These are phyloP conservation scores for Diaporthe ilicicola DNA, from an alignment of 2,329 filamentous ascomycete genomes.

Conservation along the genomic window DNA sequence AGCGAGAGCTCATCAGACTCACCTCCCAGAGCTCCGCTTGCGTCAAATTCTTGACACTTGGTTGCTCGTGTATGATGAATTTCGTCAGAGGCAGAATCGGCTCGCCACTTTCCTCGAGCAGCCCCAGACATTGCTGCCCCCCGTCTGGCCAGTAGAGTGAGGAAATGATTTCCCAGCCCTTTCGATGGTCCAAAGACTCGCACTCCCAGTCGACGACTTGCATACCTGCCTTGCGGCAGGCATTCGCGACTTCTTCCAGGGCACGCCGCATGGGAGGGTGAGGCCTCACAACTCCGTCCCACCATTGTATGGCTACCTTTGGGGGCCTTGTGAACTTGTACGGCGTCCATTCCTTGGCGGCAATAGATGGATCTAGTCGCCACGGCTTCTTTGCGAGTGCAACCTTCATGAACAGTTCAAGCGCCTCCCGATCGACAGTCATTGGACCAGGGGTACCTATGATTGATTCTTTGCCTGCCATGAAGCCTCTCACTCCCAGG, in stretches of 20 bases:
- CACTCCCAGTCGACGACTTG: conserved; percentile 39
- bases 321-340: not conserved
- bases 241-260: conserved; percentile 31
- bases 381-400: not conserved
- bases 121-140: conserved; percentile 31
- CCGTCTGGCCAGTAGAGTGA: conserved; percentile 41
- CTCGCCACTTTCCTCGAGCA: conserved; percentile 38
- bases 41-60: not conserved
- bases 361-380: not conserved
- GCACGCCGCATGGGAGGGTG: conserved; percentile 39
- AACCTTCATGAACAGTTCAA: not conserved
- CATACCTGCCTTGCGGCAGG: conserved; percentile 36
- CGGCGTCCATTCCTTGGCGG: not conserved
- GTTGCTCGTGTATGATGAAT: conserved; percentile 35
- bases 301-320: conserved; percentile 40
- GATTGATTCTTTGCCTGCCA: not conserved
- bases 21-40: not conserved
- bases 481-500: not conserved
- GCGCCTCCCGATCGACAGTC: not conserved
- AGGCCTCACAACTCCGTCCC: conserved; percentile 35
- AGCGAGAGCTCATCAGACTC: not conserved
- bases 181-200: conserved; percentile 33
- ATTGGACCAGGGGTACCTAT: not conserved
- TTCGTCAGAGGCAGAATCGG: conserved; percentile 41
- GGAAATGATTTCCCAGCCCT: conserved; percentile 36